phyloP scores from a whole-genome alignment of 2,329 filamentous ascomycete species.

The Colletotrichum destructivum region DNA sequence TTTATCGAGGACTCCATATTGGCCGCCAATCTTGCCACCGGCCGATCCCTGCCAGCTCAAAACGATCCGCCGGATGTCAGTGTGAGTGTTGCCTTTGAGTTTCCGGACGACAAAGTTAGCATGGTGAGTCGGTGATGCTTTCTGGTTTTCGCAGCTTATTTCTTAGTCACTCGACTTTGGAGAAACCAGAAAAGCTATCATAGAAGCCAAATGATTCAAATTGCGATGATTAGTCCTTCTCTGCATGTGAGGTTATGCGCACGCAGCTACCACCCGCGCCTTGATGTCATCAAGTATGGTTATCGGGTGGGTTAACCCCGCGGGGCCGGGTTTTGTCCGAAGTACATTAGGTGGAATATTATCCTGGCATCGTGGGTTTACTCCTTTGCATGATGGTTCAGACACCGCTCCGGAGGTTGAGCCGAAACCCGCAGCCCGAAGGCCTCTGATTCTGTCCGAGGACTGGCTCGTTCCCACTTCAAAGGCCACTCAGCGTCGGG shows the following conservation, averaged over 20 bases:
- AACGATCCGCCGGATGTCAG: not conserved
- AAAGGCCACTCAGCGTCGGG: too few species aligned
- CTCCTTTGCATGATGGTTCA: not conserved
- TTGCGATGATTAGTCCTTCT: not conserved
- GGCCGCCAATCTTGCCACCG: not conserved
- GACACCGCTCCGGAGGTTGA: not conserved
- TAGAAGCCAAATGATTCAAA: too few species aligned
- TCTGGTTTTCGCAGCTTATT: too few species aligned
- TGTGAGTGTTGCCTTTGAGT: not conserved
- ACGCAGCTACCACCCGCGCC: not conserved
- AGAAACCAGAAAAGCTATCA: not conserved
- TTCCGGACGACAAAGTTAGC: too few species aligned
- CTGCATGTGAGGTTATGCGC: not conserved
- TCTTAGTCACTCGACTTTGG: not conserved
- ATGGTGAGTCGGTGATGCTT: too few species aligned
- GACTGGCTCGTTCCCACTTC: conserved; percentile 9
- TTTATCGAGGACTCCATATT: conserved; percentile 1
- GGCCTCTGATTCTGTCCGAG: conserved; percentile 3
- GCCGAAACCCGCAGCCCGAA: not conserved
- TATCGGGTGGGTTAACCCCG: conserved; percentile 2
- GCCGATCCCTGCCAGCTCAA: not conserved
- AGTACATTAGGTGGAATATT: not conserved
- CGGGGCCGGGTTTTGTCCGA: not conserved
- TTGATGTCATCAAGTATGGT: not conserved
- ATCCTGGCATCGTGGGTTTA: not conserved